These are phyloP conservation scores for Apophysomyces variabilis DNA, from an alignment of 371 early-diverging fungal species.

Conservation along the genomic window DNA sequence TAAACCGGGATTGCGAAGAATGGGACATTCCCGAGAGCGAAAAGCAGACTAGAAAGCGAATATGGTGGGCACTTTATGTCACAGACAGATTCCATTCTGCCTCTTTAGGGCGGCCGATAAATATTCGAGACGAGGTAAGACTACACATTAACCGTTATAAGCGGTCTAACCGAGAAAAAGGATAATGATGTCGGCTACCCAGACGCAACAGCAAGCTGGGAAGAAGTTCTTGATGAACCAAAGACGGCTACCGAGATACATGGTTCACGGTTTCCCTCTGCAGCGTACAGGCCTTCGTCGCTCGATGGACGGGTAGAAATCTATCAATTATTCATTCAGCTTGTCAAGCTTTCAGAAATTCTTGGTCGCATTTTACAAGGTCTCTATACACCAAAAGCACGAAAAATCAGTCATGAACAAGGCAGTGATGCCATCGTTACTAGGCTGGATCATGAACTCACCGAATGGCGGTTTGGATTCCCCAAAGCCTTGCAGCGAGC, in stretches of 20 bases:
- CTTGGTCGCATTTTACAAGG: constrained; percentile 49
- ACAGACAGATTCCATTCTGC: constrained; percentile 52
- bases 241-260: constrained; percentile 20
- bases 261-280: constrained; percentile 39
- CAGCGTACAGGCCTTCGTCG: constrained; percentile 29
- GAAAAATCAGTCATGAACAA: constrained; percentile 38
- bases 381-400: constrained; percentile 49
- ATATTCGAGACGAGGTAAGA: constrained; percentile 47
- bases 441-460: constrained; percentile 45
- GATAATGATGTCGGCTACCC: constrained; percentile 52
- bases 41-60: constrained; percentile 48
- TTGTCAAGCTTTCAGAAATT: constrained; percentile 49
- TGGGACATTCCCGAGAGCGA: constrained; percentile 51
- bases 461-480: constrained; percentile 51
- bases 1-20: constrained; percentile 47
- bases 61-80: constrained; percentile 52
- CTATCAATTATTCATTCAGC: constrained; percentile 46
- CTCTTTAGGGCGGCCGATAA: constrained; percentile 48
- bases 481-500: constrained; percentile 37
- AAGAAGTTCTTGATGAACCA: constrained; percentile 46
- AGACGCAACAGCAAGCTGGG: constrained; percentile 39
- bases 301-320: constrained; percentile 31
- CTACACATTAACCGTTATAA: background rate
- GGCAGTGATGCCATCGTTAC: constrained; percentile 50
- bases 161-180: constrained; percentile 10